Percentiles rank a stretch among this genome's conserved stretches.
Conservation (phyloP, 441 rosid species). For the Eutrema salsugineum region DNA sequence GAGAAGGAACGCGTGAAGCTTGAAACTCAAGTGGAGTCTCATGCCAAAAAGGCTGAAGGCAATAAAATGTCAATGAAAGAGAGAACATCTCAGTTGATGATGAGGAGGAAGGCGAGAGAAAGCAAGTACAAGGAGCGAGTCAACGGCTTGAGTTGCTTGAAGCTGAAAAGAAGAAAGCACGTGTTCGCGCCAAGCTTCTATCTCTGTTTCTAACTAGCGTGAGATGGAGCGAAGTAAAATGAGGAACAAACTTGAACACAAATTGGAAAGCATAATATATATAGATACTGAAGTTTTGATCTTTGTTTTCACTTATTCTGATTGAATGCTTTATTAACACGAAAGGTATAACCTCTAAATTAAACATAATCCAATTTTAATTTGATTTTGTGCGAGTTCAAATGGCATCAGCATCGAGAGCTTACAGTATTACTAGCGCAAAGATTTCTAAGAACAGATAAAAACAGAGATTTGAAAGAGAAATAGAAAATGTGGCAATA, state of each 20-base stretch:
- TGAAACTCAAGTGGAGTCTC: slow-evolving; percentile 73
- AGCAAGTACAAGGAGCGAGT: slow-evolving; percentile 91
- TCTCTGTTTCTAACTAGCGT: slow-evolving; percentile 69
- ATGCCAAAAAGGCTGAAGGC: slow-evolving; percentile 85
- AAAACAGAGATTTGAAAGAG: too few relatives aligned
- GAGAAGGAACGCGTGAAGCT: slow-evolving; percentile 84
- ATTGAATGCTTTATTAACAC: too few relatives aligned
- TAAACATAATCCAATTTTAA: too few relatives aligned
- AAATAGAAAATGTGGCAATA: too few relatives aligned
- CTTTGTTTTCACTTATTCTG: not conserved
- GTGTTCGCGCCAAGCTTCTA: slow-evolving; percentile 74
- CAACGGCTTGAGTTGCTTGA: slow-evolving; percentile 78
- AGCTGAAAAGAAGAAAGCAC: slow-evolving; percentile 85
- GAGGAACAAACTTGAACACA: slow-evolving; percentile 82
- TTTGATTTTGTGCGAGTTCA: too few relatives aligned
- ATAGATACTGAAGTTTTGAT: not conserved
- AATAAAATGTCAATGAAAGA: slow-evolving; percentile 83
- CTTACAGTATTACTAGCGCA: too few relatives aligned
- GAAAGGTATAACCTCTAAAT: too few relatives aligned
- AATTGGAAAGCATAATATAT: slow-evolving; percentile 62
- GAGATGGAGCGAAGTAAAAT: slow-evolving; percentile 88
- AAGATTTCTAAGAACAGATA: too few relatives aligned
- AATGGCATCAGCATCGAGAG: too few relatives aligned
- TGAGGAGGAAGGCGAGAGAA: slow-evolving; percentile 78
- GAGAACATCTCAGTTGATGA: slow-evolving; percentile 79